These are phyloP conservation scores for Botrytis elliptica DNA, from an alignment of 2,329 filamentous ascomycete genomes.

Conservation along the genomic window DNA sequence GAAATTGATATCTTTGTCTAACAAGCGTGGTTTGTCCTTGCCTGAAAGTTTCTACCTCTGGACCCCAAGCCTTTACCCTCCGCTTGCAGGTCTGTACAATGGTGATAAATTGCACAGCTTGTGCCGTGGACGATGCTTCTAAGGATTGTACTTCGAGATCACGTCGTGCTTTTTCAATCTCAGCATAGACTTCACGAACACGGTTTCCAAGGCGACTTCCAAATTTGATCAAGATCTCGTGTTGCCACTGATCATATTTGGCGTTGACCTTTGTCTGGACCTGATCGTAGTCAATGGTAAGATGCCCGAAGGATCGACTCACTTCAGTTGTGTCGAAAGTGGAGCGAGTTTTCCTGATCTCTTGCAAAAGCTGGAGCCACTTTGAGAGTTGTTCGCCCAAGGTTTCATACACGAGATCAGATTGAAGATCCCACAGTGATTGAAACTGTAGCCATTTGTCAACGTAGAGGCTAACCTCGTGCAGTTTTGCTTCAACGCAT, in stretches of 20 bases:
- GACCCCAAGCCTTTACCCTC: constrained; percentile 90
- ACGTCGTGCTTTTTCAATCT: constrained; percentile 85
- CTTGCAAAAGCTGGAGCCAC: constrained; percentile 94
- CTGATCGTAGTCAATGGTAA: constrained; percentile 96
- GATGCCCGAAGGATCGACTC: constrained; percentile 86
- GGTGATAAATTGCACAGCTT: constrained; percentile 97
- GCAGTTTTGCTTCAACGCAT: constrained; percentile 78
- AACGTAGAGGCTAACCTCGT: constrained; percentile 79
- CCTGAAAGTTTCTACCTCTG: constrained; percentile 92
- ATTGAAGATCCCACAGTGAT: constrained; percentile 95
- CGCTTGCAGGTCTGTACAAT: constrained; percentile 95
- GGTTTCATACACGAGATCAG: constrained; percentile 90
- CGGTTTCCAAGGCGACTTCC: constrained; percentile 82
- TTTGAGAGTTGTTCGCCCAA: constrained; percentile 87
- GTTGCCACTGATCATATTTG: constrained; percentile 99
- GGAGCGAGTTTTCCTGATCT: constrained; percentile 90
- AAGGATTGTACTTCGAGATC: constrained; percentile 90
- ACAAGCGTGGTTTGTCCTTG: constrained; percentile 91
- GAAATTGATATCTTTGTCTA: constrained; percentile 90
- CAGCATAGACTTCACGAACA: constrained; percentile 88
- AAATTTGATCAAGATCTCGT: constrained; percentile 94
- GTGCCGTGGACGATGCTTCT: constrained; percentile 91
- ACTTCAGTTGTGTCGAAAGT: constrained; percentile 98
- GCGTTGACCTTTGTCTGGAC: constrained; percentile 98
- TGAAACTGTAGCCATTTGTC: constrained; percentile 99